Conservation (phyloP, 805 yeast species). For the Lipomyces yamanashiensis region DNA sequence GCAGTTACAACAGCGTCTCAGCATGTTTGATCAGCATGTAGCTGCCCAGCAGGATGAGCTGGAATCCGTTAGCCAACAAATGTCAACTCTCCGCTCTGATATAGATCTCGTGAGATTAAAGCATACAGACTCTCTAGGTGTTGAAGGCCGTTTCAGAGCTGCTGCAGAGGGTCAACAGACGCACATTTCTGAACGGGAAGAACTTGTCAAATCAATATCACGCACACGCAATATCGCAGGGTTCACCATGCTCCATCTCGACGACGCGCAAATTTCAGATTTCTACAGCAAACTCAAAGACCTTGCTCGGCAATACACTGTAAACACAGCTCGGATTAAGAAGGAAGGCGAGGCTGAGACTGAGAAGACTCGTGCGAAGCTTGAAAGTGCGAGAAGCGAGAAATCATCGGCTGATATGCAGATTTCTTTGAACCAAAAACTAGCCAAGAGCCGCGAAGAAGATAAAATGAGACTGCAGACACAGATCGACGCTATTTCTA, state of each 20-base stretch:
- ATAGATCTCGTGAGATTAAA: constrained; percentile 44
- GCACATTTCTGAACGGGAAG: constrained; percentile 25
- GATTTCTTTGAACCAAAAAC: constrained; percentile 13
- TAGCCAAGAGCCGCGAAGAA: constrained; percentile 33
- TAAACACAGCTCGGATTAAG: constrained; percentile 24
- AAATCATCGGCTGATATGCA: constrained; percentile 39
- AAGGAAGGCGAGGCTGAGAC: constrained; percentile 43
- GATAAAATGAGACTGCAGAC: constrained; percentile 49
- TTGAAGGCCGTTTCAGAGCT: constrained; percentile 62
- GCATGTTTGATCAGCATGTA: constrained; percentile 50
- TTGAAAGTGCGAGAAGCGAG: constrained; percentile 40
- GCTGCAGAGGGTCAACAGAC: constrained; percentile 42
- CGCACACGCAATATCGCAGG: constrained; percentile 25
- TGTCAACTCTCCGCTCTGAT: constrained; percentile 39
- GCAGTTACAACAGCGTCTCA: constrained; percentile 48
- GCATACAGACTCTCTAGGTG: constrained; percentile 49
- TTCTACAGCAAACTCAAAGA: constrained; percentile 16
- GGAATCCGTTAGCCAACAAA: constrained; percentile 37
- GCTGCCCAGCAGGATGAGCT: constrained; percentile 39
- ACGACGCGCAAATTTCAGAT: constrained; percentile 19
- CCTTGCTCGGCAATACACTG: constrained; percentile 7
- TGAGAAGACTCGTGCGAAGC: constrained; percentile 35
- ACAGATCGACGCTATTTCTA: constrained; percentile 48
- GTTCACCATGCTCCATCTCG: constrained; percentile 14
- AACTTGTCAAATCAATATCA: constrained; percentile 21